These are phyloP conservation scores for Alternaria consortialis DNA, from an alignment of 2,329 filamentous ascomycete genomes.

Conservation along the genomic window DNA sequence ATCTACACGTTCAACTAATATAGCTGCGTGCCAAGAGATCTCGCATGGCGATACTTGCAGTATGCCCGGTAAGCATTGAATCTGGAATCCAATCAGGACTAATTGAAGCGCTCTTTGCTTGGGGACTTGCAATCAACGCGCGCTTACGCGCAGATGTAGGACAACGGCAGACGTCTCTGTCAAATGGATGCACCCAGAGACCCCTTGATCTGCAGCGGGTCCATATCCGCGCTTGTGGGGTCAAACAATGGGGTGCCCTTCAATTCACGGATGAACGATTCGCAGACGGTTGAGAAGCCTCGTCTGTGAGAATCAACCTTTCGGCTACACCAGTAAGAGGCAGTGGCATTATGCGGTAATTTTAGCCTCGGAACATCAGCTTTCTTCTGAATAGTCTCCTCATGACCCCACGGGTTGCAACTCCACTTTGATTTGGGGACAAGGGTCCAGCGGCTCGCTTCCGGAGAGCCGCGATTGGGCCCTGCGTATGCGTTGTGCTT, in stretches of 20 bases:
- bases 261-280: neutral
- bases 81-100: slow-evolving; percentile 6
- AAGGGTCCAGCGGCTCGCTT: slow-evolving; percentile 9
- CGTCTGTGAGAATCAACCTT: neutral
- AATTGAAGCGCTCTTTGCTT: neutral
- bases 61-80: slow-evolving; percentile 9
- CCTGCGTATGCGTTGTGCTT: neutral
- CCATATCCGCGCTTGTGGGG: neutral
- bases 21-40: neutral
- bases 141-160: neutral
- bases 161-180: neutral
- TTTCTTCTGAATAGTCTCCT: neutral
- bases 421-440: neutral
- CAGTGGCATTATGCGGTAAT: neutral
- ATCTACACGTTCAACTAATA: slow-evolving; percentile 1
- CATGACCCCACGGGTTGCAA: neutral
- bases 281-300: neutral
- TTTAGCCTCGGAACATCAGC: neutral
- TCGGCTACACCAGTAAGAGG: neutral
- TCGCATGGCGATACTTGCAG: slow-evolving; percentile 1
- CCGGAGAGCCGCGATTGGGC: neutral
- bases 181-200: neutral
- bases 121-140: slow-evolving; percentile 1
- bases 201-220: neutral
- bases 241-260: neutral